Evolutionary conservation across 2,329 filamentous ascomycete species (phyloP), one percentile per base, ranked within the genome.

Genomic region (Macroventuria anomochaeta): DNA sequence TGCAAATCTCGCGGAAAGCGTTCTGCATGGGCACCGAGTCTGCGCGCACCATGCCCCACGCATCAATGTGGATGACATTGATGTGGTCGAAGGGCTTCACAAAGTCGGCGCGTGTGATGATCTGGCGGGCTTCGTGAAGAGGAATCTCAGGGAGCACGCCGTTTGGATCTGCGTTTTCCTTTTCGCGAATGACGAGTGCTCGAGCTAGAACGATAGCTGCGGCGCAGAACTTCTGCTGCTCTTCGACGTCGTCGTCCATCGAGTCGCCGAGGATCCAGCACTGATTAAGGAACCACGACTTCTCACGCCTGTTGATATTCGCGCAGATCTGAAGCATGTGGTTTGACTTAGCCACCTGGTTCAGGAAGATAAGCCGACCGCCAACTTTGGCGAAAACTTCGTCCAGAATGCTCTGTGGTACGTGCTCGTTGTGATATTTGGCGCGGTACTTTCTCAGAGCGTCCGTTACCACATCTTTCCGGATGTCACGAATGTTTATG

Each of bases 191-290:
- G 1, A 97, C 91, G 2, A 99, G 85, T 1, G 91, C 92, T 62
- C 89, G 89, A 11, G 93, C 95, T 4, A 97, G 82, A 12, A 96
- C 88, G 86, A 97, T 96, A 29, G 93, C 91, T n/a, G 91, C 93
- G 6, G 92, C 89, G 43, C 93, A 91, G 81, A 90, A 96, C 74
- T 97, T 97, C 70, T 97, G 92, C 71, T 96, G 90, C 70, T 97
- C 91, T 86, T 97, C 97, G 56, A 97, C 95, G 70, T 99, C 95
- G 73, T 97, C 93, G 63, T 97, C 95, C 88, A 89, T 91, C 53
- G 86, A 85, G 55, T 78, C 80, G 12, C 89, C 89, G 1, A 93
- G 79, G 46, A 92, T 89, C 83, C 88, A 89, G 68, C 88, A 91
- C 67, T 75, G 85, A 72, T 90, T 91, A n/a, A 92, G 75, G 61